These are phyloP conservation scores for Zymoseptoria crescenta DNA, from an alignment of 2,329 filamentous ascomycete genomes.

Conservation along the genomic window DNA sequence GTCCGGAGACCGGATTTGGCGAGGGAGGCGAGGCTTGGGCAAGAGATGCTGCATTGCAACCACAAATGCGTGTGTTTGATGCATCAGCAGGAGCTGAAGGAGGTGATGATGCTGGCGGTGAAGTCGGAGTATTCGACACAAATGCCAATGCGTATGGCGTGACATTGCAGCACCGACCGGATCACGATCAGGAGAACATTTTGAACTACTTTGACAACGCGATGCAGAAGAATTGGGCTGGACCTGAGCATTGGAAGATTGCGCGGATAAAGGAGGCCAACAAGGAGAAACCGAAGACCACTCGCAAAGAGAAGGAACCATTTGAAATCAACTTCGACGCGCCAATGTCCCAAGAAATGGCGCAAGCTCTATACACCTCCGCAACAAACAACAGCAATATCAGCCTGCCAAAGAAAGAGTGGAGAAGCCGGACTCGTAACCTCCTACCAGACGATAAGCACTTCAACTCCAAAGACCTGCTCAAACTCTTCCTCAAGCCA, in stretches of 20 bases:
- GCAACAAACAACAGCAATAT: slow-evolving; percentile 75
- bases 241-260: slow-evolving; percentile 98
- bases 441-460: slow-evolving; percentile 95
- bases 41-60: slow-evolving; percentile 75
- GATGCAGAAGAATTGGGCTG: slow-evolving; percentile 93
- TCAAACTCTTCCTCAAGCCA: slow-evolving; percentile 89
- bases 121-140: slow-evolving; percentile 51
- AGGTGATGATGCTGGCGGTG: slow-evolving; percentile 37
- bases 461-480: slow-evolving; percentile 86
- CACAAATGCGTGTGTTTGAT: slow-evolving; percentile 74
- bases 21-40: slow-evolving; percentile 97
- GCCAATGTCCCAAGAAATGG: slow-evolving; percentile 61
- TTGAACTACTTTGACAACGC: slow-evolving; percentile 97
- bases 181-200: slow-evolving; percentile 81
- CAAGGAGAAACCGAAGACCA: slow-evolving; percentile 58
- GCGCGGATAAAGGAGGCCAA: slow-evolving; percentile 71
- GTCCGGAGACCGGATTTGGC: slow-evolving; percentile 72
- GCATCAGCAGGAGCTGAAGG: slow-evolving; percentile 49
- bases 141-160: slow-evolving; percentile 64
- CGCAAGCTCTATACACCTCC: slow-evolving; percentile 72
- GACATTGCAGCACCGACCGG: slow-evolving; percentile 57
- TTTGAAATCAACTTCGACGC: slow-evolving; percentile 89
- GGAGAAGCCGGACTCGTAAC: slow-evolving; percentile 89
- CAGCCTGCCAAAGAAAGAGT: slow-evolving; percentile 83
- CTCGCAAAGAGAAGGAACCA: slow-evolving; percentile 91